These are phyloP conservation scores for Boletellus ananas DNA, from an alignment of 768 basidiomycete genomes.

Conservation along the genomic window DNA sequence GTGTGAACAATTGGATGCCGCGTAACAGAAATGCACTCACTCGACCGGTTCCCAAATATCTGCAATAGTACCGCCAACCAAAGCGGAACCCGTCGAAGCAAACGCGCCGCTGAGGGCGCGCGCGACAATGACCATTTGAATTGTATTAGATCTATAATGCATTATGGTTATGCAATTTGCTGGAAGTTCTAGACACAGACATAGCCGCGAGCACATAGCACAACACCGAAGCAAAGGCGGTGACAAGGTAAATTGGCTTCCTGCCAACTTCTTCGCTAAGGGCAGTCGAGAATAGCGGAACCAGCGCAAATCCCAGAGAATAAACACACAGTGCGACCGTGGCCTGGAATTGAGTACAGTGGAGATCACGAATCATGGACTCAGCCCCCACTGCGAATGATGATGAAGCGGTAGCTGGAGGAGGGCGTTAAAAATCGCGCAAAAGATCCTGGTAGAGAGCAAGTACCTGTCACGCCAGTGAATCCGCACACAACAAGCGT, in stretches of 20 bases:
- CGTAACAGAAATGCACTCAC: conserved; percentile 33
- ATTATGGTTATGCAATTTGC: background rate
- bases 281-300: conserved; percentile 61
- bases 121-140: conserved; percentile 56
- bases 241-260: conserved; percentile 53
- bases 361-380: conserved; percentile 48
- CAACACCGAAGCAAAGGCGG: conserved; percentile 41
- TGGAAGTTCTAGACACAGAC: conserved; percentile 9
- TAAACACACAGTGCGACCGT: conserved; percentile 50
- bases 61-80: conserved; percentile 68
- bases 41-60: conserved; percentile 63
- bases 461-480: conserved; percentile 26
- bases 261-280: conserved; percentile 71
- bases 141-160: conserved; percentile 34
- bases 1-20: background rate
- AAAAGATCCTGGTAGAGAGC: background rate
- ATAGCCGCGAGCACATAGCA: conserved; percentile 37
- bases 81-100: conserved; percentile 62
- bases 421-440: background rate
- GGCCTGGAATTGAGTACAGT: conserved; percentile 43
- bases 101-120: conserved; percentile 62
- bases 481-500: conserved; percentile 31
- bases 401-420: conserved; percentile 47
- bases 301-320: conserved; percentile 56
- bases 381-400: conserved; percentile 52